A percentile compares a stretch with the other conserved stretches of the same genome.
phyloP scores from a whole-genome alignment of 139 green algal species.

The Pleodorina starrii region DNA sequence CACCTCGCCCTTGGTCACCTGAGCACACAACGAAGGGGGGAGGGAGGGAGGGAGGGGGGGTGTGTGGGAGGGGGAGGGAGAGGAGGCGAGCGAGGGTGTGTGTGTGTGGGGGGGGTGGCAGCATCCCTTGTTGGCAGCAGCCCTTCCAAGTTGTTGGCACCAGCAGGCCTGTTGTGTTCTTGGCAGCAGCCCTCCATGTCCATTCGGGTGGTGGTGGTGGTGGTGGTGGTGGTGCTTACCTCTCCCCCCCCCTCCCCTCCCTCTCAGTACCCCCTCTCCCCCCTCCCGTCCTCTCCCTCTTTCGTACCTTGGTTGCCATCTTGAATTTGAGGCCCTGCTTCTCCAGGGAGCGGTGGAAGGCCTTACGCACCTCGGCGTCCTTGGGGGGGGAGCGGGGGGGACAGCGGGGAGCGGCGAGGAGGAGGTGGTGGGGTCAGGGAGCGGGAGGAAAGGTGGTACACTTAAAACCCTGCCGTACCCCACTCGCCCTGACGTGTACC shows the following conservation, averaged over 20 bases:
- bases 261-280: too few relatives aligned
- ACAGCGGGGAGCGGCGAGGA: not conserved
- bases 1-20: conserved; percentile 79
- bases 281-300: too few relatives aligned
- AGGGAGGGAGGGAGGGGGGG: not conserved
- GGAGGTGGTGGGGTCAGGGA: not conserved
- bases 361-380: conserved; percentile 89
- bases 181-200: too few relatives aligned
- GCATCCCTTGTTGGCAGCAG: too few relatives aligned
- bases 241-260: too few relatives aligned
- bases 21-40: too few relatives aligned
- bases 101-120: too few relatives aligned
- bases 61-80: not conserved
- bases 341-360: conserved; percentile 91
- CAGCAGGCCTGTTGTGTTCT: too few relatives aligned
- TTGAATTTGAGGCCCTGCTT: conserved; percentile 99
- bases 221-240: too few relatives aligned
- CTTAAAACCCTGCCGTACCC: not conserved
- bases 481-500: not conserved
- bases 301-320: conserved; percentile 86
- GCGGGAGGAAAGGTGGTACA: not conserved
- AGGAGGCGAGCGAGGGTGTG: too few relatives aligned
- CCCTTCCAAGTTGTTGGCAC: too few relatives aligned
- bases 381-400: conserved; percentile 34
- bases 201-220: too few relatives aligned